Evolutionary conservation across 2,329 filamentous ascomycete genomes (phyloP).

Genomic region (Aureobasidium sp.): DNA sequence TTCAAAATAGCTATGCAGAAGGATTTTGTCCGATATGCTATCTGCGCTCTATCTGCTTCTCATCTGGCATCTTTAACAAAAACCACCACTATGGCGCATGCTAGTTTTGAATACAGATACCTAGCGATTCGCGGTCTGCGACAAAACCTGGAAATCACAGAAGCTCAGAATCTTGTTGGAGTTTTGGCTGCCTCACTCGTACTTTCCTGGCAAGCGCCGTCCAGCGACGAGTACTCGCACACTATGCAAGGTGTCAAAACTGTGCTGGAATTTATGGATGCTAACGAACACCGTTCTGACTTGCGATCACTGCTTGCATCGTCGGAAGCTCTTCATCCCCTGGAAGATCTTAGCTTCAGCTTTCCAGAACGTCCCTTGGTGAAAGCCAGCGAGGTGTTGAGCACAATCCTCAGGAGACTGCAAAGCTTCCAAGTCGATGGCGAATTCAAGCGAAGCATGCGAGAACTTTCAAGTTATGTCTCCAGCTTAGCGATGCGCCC

Average conservation of each 20-base stretch:
- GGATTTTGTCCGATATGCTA: not conserved
- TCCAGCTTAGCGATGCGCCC: not conserved
- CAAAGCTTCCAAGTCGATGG: not conserved
- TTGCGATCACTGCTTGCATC: not conserved
- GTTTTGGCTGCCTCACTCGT: not conserved
- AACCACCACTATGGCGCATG: not conserved
- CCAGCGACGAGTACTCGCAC: not conserved
- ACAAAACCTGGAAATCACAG: not conserved
- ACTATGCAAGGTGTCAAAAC: constrained; percentile 4
- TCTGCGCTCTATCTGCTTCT: not conserved
- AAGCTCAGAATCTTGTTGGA: not conserved
- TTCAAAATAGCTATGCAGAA: not conserved
- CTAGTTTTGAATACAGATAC: not conserved
- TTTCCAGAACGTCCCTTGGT: not conserved
- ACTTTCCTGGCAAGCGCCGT: constrained; percentile 6
- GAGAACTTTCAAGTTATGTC: constrained; percentile 2
- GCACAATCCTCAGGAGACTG: not conserved
- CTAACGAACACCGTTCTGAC: not conserved
- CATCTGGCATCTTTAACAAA: not conserved
- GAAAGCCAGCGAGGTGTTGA: not conserved
- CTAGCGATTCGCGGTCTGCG: not conserved
- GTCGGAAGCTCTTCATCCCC: not conserved
- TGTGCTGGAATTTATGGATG: not conserved
- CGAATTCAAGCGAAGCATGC: constrained; percentile 1
- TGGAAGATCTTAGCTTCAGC: not conserved